Percentiles rank a stretch among this genome's conserved stretches.
Evolutionary conservation across 768 basidiomycete genomes (phyloP).

Genomic region (Suillus discolor): DNA sequence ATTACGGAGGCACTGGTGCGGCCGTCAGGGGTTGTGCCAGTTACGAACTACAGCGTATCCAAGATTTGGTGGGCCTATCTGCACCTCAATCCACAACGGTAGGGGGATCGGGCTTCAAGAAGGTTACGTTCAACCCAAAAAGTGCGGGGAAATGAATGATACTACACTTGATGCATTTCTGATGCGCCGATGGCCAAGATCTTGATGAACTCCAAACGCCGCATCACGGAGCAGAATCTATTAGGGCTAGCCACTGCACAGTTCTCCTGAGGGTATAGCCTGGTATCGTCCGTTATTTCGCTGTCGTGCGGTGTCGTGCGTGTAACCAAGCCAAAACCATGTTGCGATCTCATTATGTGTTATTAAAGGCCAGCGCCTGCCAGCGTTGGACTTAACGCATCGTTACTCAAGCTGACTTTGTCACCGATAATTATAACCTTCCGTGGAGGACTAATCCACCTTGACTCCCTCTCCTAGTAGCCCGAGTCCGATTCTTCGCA

Average conservation of each 20-base stretch:
- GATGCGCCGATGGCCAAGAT: background rate
- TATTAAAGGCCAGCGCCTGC: constrained; percentile 1
- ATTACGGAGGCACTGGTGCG: constrained; percentile 2
- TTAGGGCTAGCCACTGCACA: background rate
- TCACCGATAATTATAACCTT: constrained; percentile 4
- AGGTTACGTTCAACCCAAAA: background rate
- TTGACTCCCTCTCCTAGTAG: background rate
- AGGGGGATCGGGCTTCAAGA: background rate
- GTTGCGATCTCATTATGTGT: background rate
- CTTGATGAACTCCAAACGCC: background rate
- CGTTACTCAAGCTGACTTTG: background rate
- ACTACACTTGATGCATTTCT: background rate
- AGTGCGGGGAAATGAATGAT: constrained; percentile 1
- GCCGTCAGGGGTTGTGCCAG: background rate
- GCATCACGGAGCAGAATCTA: background rate
- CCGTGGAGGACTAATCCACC: background rate
- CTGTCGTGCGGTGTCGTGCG: background rate
- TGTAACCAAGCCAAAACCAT: background rate
- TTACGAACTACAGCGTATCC: background rate
- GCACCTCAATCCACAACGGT: background rate
- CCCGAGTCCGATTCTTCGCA: constrained; percentile 6
- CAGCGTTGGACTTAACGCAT: background rate
- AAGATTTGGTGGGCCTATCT: background rate
- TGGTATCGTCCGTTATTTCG: background rate
- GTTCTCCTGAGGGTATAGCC: constrained; percentile 5